Evolutionary conservation across 805 yeast species (phyloP).

Genomic region (Barnettozyma siamensis): DNA sequence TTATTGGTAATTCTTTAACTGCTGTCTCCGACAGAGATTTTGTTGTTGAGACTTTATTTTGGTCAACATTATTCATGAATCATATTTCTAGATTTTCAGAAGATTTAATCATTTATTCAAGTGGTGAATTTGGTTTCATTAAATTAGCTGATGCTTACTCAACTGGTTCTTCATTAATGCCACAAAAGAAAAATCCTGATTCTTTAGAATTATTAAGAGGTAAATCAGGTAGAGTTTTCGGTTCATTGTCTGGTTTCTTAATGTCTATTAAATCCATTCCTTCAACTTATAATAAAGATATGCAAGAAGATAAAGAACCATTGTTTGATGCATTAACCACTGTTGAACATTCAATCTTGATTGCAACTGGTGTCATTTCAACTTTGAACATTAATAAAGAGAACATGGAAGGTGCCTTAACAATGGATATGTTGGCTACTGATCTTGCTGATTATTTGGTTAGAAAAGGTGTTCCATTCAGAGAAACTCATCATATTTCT

Average conservation of each 20-base stretch:
- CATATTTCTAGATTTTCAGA: slow-evolving; percentile 93
- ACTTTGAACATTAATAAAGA: slow-evolving; percentile 69
- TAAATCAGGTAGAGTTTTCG: slow-evolving; percentile 95
- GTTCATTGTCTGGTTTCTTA: slow-evolving; percentile 90
- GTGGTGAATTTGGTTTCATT: slow-evolving; percentile 95
- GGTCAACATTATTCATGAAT: slow-evolving; percentile 93
- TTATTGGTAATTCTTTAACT: slow-evolving; percentile 92
- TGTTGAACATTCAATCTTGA: slow-evolving; percentile 87
- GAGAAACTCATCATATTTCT: slow-evolving; percentile 98
- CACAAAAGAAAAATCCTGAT: slow-evolving; percentile 98
- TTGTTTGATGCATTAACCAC: slow-evolving; percentile 85
- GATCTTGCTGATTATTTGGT: slow-evolving; percentile 97
- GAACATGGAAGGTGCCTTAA: slow-evolving; percentile 80
- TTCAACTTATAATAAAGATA: slow-evolving; percentile 94
- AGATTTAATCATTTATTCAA: slow-evolving; percentile 91
- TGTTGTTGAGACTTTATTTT: slow-evolving; percentile 90
- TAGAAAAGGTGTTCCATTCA: slow-evolving; percentile 96
- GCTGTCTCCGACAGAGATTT: slow-evolving; percentile 98
- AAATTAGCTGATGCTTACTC: slow-evolving; percentile 96
- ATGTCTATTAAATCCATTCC: slow-evolving; percentile 98
- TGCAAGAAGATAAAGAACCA: slow-evolving; percentile 99
- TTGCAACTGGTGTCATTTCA: slow-evolving; percentile 94
- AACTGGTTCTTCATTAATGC: slow-evolving; percentile 97
- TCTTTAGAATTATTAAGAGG: slow-evolving; percentile 93
- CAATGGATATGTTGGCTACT: slow-evolving; percentile 99